phyloP scores from a whole-genome alignment of 1,284 basidiomycete species.

The Clitocybe nebularis region DNA sequence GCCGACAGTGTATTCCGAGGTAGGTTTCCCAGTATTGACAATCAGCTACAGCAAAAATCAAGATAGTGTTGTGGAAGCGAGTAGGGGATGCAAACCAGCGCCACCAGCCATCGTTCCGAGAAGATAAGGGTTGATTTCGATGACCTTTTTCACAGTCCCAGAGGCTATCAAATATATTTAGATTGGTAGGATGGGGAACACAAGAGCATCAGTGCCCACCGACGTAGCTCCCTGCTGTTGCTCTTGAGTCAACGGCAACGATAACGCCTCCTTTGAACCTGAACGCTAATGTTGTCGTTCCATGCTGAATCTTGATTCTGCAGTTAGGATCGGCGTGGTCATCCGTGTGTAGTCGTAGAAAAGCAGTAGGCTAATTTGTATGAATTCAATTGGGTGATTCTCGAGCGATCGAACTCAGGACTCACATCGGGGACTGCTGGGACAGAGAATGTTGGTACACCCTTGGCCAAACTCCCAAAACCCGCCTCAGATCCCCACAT shows the following conservation, averaged over 20 bases:
- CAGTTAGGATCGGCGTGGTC: constrained; percentile 90
- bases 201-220: constrained; percentile 47
- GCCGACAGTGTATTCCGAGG: constrained; percentile 94
- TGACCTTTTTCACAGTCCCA: constrained; percentile 97
- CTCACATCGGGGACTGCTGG: constrained; percentile 74
- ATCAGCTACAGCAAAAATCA: constrained; percentile 53
- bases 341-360: constrained; percentile 88
- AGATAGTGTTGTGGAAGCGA: neutral
- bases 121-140: constrained; percentile 99
- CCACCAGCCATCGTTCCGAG: constrained; percentile 99
- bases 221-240: constrained; percentile 96
- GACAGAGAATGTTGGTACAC: constrained; percentile 65
- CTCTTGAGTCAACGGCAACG: constrained; percentile 96
- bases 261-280: constrained; percentile 96
- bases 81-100: constrained; percentile 62
- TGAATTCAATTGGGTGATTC: too few species aligned
- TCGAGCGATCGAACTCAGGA: too few species aligned
- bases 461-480: constrained; percentile 69
- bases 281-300: constrained; percentile 98
- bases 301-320: constrained; percentile 98
- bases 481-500: constrained; percentile 81
- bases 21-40: constrained; percentile 99
- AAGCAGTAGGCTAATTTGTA: constrained; percentile 78
- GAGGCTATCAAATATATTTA: constrained; percentile 53
- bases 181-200: constrained; percentile 4